Base-by-base conservation (phyloP, 148 eudicot species). In the Cornus kousa region DNA sequence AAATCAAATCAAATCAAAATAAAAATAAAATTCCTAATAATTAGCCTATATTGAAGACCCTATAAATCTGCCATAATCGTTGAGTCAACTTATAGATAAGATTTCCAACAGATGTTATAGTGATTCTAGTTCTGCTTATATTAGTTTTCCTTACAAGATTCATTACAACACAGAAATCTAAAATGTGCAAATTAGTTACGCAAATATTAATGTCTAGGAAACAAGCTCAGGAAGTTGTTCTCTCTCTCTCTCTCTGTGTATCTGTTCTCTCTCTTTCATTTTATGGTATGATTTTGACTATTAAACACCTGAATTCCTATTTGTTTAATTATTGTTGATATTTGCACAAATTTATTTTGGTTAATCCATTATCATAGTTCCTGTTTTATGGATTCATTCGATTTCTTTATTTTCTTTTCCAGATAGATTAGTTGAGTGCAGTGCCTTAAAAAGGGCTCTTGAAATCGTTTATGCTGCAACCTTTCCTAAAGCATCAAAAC, bases 381-480 rank as follows among this genome's bases (percentile, higher is more conserved):
- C 2, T 33, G 50, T 13, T 43, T 76, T 11, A 39, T 59, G 48
- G 7, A 67, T 80, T 80, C 40, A 53, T 77, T 28, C 23, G 9
- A n/a, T 33, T 57, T 16, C 73, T 70, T 46, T 70, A 5, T 70
- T 66, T 35, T 68, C 28, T 70, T 64, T 79, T 86, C 35, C 92
- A 95, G 97, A 92, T 85, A 91, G 98, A 85, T 81, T 96, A 78
- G 98, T 96, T 7, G 99, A 96, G 78, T 96, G 99, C 89, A 89
- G 88, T 83, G 88, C 93, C 72, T 82, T 96, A 80, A 96, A 96
- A 87, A 90, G 98, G 83, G 98, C 99, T 79, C 87, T 96, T 81
- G 99, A 96, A 87, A 87, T 96, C 85, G 95, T 93, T 59, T 96
- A 96, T 81, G 87, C 98, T 80, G 98, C 98, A 71, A 96, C 97